phyloP scores from a whole-genome alignment of 306 rosid genomes.

The Mimosa pudica region DNA sequence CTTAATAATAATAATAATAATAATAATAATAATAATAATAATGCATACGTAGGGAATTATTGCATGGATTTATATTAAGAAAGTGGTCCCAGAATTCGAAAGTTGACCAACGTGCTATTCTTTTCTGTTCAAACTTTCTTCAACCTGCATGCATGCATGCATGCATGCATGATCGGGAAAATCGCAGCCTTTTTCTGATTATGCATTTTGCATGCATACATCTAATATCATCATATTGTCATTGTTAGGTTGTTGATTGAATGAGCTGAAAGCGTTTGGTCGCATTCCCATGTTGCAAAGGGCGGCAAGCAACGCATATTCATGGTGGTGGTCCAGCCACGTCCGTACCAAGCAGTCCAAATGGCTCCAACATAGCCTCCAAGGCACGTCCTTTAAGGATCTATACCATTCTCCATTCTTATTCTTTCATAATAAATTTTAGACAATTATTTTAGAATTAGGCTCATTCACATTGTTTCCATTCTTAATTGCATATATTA shows the following conservation, averaged over 20 bases:
- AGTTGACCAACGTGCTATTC: slow-evolving; percentile 33
- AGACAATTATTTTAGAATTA: slow-evolving; percentile 34
- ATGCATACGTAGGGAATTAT: background rate
- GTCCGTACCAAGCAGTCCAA: slow-evolving; percentile 92
- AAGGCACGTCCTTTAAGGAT: slow-evolving; percentile 51
- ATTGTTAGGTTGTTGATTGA: slow-evolving; percentile 25
- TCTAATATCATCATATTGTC: background rate
- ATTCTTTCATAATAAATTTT: slow-evolving; percentile 16
- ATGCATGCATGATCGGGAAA: background rate
- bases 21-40: background rate
- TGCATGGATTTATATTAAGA: background rate
- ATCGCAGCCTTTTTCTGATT: slow-evolving; percentile 29
- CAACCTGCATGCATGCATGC: background rate
- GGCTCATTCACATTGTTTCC: slow-evolving; percentile 11
- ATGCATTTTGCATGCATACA: background rate
- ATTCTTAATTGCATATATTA: background rate
- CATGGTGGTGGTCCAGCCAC: slow-evolving; percentile 99
- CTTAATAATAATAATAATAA: no score
- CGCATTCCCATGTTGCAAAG: slow-evolving; percentile 77
- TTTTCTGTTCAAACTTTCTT: slow-evolving; percentile 34
- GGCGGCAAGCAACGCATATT: slow-evolving; percentile 95
- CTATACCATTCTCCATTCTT: background rate
- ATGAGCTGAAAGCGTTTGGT: slow-evolving; percentile 38
- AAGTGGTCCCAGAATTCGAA: slow-evolving; percentile 39
- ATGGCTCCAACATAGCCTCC: slow-evolving; percentile 94